A percentile compares a stretch with the other conserved stretches of the same genome.
Evolutionary conservation across 805 yeast species (phyloP).

Genomic region (Naumovozyma dairenensis): DNA sequence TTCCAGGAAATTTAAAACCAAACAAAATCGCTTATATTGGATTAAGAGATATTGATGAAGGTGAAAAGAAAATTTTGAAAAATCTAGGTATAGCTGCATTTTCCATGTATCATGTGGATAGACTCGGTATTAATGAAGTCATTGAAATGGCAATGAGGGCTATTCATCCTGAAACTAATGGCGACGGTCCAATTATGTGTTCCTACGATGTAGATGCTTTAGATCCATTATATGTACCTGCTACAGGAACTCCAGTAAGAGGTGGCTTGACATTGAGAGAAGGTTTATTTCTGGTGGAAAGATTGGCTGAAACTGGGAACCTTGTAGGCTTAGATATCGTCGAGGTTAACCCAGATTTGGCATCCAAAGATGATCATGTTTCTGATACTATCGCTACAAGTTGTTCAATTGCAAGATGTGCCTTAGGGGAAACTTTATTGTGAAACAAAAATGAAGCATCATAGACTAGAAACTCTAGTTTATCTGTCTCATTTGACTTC

Average conservation of each 20-base stretch:
- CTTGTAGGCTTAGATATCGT: slow-evolving; percentile 84
- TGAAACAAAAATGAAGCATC: no score
- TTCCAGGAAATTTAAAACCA: slow-evolving; percentile 55
- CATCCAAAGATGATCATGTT: slow-evolving; percentile 63
- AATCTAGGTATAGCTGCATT: slow-evolving; percentile 71
- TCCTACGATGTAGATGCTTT: slow-evolving; percentile 95
- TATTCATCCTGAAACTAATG: slow-evolving; percentile 68
- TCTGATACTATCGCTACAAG: slow-evolving; percentile 85
- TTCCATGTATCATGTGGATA: slow-evolving; percentile 94
- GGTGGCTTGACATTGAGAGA: slow-evolving; percentile 94
- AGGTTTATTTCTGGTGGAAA: slow-evolving; percentile 86
- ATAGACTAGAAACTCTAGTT: no score
- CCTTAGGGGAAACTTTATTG: slow-evolving; percentile 77
- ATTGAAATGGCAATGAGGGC: slow-evolving; percentile 81
- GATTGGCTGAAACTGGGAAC: slow-evolving; percentile 82
- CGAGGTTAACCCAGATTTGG: slow-evolving; percentile 86
- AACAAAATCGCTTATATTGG: slow-evolving; percentile 85
- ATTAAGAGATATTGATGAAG: slow-evolving; percentile 82
- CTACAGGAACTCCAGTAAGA: slow-evolving; percentile 96
- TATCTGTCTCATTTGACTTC: no score
- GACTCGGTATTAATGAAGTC: slow-evolving; percentile 84
- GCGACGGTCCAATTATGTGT: slow-evolving; percentile 69
- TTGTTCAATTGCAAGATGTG: slow-evolving; percentile 84
- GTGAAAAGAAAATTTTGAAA: slow-evolving; percentile 65
- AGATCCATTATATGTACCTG: slow-evolving; percentile 89